phyloP scores from a whole-genome alignment of 75 land plant genomes.

The Isoetes taiwanensis region DNA sequence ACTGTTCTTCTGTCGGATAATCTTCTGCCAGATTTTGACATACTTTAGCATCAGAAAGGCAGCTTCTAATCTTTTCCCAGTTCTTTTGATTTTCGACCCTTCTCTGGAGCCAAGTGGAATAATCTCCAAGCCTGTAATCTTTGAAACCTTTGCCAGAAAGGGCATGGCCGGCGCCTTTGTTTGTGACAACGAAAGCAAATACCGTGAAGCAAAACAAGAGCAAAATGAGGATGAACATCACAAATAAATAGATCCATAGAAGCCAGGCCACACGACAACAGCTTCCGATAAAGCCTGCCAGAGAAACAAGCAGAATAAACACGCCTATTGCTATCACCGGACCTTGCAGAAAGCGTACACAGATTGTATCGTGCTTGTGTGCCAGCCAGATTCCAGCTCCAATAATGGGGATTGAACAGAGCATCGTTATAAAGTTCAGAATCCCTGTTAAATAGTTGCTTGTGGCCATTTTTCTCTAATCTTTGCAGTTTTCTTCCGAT shows the following conservation, averaged over 20 bases:
- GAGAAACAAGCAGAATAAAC: constrained; percentile 25
- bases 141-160: constrained; percentile 27
- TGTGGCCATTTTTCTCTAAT: too few species aligned
- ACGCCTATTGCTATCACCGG: constrained; percentile 48
- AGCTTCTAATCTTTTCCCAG: constrained; percentile 17
- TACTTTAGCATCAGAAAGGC: constrained; percentile 20
- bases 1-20: constrained; percentile 37
- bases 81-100: constrained; percentile 9
- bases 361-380: constrained; percentile 28
- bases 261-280: constrained; percentile 15
- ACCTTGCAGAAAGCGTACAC: constrained; percentile 45
- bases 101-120: constrained; percentile 18
- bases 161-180: constrained; percentile 43
- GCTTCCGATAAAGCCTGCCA: constrained; percentile 15
- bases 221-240: constrained; percentile 17
- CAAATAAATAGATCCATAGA: constrained; percentile 13
- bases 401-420: constrained; percentile 44
- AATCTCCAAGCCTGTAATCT: constrained; percentile 27
- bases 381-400: constrained; percentile 32
- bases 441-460: constrained; percentile 38
- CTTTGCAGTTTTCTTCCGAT: too few species aligned
- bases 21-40: constrained; percentile 30
- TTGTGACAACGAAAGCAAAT: constrained; percentile 41
- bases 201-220: constrained; percentile 16
- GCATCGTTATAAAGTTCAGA: constrained; percentile 38